Evolutionary conservation across 2,329 filamentous ascomycete genomes (phyloP).

Genomic region (Fusarium xylarioides): DNA sequence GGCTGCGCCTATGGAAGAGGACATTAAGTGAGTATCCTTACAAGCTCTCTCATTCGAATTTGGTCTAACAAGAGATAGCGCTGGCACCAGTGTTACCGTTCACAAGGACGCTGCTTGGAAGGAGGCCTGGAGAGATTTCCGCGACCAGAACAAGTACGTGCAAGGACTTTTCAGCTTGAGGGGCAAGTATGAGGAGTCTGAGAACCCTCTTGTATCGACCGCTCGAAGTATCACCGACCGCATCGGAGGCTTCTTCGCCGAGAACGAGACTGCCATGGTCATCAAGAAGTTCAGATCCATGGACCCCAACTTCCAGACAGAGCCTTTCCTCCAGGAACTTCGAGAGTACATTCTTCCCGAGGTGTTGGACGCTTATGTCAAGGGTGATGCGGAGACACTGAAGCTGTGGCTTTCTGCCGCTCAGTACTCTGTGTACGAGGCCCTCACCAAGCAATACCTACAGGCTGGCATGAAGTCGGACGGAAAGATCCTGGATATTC

Average conservation of each 20-base stretch:
- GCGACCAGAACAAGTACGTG: constrained; percentile 86
- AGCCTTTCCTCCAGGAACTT: constrained; percentile 93
- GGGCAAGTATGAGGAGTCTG: constrained; percentile 91
- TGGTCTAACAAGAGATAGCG: constrained; percentile 63
- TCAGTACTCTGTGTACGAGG: constrained; percentile 95
- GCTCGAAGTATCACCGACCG: constrained; percentile 93
- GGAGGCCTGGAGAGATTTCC: constrained; percentile 97
- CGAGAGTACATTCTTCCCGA: constrained; percentile 98
- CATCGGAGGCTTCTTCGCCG: constrained; percentile 94
- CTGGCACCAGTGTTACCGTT: constrained; percentile 90
- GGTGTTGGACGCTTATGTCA: constrained; percentile 97
- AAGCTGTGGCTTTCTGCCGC: constrained; percentile 96
- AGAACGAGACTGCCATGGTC: constrained; percentile 97
- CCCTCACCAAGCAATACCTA: constrained; percentile 96
- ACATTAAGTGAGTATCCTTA: constrained; percentile 81
- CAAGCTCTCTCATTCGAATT: not conserved
- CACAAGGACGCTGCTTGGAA: constrained; percentile 99
- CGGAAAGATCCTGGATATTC: constrained; percentile 92
- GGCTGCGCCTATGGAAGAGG: constrained; percentile 75
- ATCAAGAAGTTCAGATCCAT: constrained; percentile 98
- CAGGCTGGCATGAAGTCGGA: constrained; percentile 93
- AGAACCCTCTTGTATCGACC: constrained; percentile 93
- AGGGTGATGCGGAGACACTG: constrained; percentile 88
- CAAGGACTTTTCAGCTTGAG: constrained; percentile 89
- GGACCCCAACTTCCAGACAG: constrained; percentile 93